Evolutionary conservation across 306 rosid genomes (phyloP).

Genomic region (Acacia confusa): DNA sequence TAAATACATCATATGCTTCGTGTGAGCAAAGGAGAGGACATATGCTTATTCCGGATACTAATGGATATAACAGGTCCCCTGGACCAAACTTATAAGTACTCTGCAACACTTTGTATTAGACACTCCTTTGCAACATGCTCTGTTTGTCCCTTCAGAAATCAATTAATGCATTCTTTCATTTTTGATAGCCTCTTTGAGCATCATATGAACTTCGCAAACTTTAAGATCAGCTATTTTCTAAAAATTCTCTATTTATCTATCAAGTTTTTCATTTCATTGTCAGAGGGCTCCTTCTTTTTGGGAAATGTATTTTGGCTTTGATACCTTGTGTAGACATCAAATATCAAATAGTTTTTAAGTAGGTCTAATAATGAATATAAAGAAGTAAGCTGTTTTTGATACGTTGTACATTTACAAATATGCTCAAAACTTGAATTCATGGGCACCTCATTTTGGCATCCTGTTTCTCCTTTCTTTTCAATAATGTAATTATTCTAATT

Average conservation of each 20-base stretch:
- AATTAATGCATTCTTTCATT: background rate
- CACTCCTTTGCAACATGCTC: background rate
- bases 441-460: background rate
- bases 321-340: background rate
- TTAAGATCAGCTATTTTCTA: background rate
- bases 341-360: conserved; percentile 1
- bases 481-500: background rate
- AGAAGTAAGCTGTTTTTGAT: background rate
- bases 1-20: conserved; percentile 1
- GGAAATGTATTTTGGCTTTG: background rate
- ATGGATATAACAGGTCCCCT: background rate
- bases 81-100: background rate
- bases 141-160: conserved; percentile 14
- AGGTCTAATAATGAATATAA: background rate
- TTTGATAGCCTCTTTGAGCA: background rate
- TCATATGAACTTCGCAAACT: background rate
- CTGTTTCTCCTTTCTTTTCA: background rate
- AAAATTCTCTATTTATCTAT: background rate
- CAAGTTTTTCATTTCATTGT: conserved; percentile 6
- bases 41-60: background rate
- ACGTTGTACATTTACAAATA: background rate
- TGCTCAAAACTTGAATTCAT: background rate
- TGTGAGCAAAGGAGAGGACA: background rate
- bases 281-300: background rate
- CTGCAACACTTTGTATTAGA: background rate